Evolutionary conservation across 2,329 filamentous ascomycete genomes (phyloP).

Genomic region (Talaromyces atroroseus): DNA sequence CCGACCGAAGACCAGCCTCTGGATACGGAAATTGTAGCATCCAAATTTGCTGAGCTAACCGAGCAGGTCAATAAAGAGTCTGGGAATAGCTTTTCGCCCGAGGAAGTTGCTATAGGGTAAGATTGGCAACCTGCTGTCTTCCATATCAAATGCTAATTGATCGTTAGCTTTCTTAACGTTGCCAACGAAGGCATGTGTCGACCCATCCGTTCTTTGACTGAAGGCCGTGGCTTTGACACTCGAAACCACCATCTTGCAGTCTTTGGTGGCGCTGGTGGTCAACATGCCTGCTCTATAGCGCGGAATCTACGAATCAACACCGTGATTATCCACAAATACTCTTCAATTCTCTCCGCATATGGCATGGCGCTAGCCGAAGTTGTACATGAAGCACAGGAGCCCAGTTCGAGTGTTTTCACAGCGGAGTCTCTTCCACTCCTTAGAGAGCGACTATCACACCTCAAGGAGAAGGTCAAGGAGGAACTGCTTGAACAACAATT

Average conservation of each 20-base stretch:
- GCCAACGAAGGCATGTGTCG: conserved; percentile 82
- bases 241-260: conserved; percentile 78
- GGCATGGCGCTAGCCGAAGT: conserved; percentile 91
- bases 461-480: not conserved
- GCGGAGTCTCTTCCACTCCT: not conserved
- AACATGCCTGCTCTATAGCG: conserved; percentile 52
- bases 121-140: not conserved
- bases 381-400: conserved; percentile 74
- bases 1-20: conserved; percentile 79
- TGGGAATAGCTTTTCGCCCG: conserved; percentile 58
- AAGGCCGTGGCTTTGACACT: conserved; percentile 82
- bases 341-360: conserved; percentile 65
- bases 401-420: conserved; percentile 27
- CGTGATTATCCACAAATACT: conserved; percentile 1
- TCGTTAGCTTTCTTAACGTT: conserved; percentile 63
- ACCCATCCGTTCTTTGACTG: conserved; percentile 32
- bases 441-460: not conserved
- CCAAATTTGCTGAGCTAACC: conserved; percentile 68
- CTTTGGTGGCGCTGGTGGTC: conserved; percentile 83
- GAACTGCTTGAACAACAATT: conserved; percentile 44
- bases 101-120: conserved; percentile 74
- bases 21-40: conserved; percentile 68
- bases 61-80: conserved; percentile 72
- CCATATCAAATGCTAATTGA: not conserved
- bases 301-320: not conserved